Evolutionary conservation across 2,329 filamentous ascomycete species (phyloP).

Genomic region (Byssoonygena ceratinophila): DNA sequence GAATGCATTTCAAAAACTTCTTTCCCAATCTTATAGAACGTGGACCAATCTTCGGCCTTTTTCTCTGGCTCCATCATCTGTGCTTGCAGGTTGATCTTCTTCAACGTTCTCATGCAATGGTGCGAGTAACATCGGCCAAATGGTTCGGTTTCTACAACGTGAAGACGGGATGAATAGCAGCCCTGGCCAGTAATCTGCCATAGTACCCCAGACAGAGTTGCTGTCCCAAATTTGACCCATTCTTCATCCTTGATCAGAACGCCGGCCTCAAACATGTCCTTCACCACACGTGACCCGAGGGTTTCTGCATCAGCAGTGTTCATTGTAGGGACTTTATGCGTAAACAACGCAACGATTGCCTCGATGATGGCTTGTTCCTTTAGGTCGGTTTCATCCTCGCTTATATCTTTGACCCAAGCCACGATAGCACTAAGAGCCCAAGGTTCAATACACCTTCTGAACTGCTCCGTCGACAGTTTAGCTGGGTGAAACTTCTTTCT

Average conservation of each 20-base stretch:
- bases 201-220: conserved; percentile 74
- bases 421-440: conserved; percentile 90
- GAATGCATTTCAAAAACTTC: conserved; percentile 60
- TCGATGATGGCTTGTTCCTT: conserved; percentile 77
- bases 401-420: conserved; percentile 76
- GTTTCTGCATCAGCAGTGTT: conserved; percentile 94
- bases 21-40: conserved; percentile 74
- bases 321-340: conserved; percentile 92
- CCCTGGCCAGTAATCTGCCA: conserved; percentile 87
- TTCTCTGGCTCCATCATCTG: conserved; percentile 57
- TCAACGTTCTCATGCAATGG: conserved; percentile 85
- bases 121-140: conserved; percentile 80
- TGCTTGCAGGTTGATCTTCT: conserved; percentile 80
- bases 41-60: conserved; percentile 73
- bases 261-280: conserved; percentile 66
- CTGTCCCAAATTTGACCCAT: conserved; percentile 86
- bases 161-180: conserved; percentile 79
- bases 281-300: conserved; percentile 64
- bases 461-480: conserved; percentile 70
- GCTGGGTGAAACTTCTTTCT: conserved; percentile 76
- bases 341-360: conserved; percentile 79
- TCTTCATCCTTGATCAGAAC: conserved; percentile 83
- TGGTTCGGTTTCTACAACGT: conserved; percentile 50
- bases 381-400: conserved; percentile 80
- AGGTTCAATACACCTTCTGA: conserved; percentile 73